Evolutionary conservation across 306 rosid genomes (phyloP), one percentile per base, ranked within the genome.

Genomic region (Acacia acuminata): DNA sequence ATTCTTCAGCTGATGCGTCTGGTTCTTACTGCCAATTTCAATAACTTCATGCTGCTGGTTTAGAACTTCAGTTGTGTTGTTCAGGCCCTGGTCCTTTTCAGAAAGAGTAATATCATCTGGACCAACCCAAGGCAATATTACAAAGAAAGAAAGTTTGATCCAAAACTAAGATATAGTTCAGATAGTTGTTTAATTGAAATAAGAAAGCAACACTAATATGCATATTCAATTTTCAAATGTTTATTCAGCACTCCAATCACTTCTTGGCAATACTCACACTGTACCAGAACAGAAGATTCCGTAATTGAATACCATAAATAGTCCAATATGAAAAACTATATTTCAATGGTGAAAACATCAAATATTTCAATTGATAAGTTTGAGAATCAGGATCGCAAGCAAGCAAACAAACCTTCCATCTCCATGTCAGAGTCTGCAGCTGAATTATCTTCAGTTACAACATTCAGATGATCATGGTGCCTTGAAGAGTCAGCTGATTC

Each of bases 381-480:
- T 16, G 6, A 44, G 34, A 72, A 50, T 38, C 45, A 80, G 69
- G 79, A 73, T 19, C 58, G 63, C 64, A 71, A 77, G 58, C 80
- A 81, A 32, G 71, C 25, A 74, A 69, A 82, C 94, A 82, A 82
- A 94, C 98, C 98, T 89, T 92, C 98, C 97, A 94, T 94, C 89
- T 94, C 98, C 97, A 94, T 91, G 92, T 94, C 98, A 77, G 98
- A 94, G 87, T 93, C 96, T 40, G 85, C 80, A 85, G 84, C 80
- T 63, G 88, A 83, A 65, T 82, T 64, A 80, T 77, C 72, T 66
- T 79, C 82, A 67, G 84, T 83, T 83, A 89, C 84, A 75, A 43
- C 76, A 9, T 75, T 87, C 74, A 76, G 40, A 65, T 43, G 43
- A 73, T 85, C 76, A 22, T 78, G 89, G 70, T 79, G 76, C 77